phyloP scores from a whole-genome alignment of 805 yeast species.

The Candida hungchunana region DNA sequence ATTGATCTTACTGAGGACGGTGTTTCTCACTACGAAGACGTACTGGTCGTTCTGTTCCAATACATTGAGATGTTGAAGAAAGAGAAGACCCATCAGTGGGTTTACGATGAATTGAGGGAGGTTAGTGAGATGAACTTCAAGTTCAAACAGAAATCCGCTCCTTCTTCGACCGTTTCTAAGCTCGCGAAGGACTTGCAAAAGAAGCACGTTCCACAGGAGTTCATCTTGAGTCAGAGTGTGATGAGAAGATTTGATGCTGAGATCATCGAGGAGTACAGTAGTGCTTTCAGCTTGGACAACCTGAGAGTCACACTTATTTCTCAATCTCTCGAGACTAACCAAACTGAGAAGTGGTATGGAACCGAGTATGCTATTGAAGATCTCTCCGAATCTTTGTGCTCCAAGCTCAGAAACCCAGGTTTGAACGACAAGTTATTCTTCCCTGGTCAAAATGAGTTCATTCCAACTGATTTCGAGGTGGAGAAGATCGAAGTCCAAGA shows the following conservation, averaged over 20 bases:
- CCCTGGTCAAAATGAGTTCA: constrained; percentile 74
- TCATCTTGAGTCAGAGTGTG: constrained; percentile 53
- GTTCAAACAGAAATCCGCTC: constrained; percentile 72
- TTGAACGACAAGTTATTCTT: constrained; percentile 41
- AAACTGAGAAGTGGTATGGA: constrained; percentile 84
- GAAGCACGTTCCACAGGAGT: constrained; percentile 55
- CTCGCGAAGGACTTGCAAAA: constrained; percentile 61
- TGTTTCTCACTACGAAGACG: constrained; percentile 53
- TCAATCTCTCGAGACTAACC: constrained; percentile 46
- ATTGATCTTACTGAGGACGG: constrained; percentile 78
- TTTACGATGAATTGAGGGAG: constrained; percentile 70
- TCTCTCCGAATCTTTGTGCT: constrained; percentile 37
- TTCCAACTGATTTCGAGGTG: constrained; percentile 75
- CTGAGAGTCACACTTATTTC: constrained; percentile 54
- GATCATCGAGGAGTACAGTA: constrained; percentile 45
- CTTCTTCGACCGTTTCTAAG: constrained; percentile 68
- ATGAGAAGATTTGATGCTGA: constrained; percentile 55
- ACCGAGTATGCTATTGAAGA: constrained; percentile 61
- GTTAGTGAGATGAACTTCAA: constrained; percentile 68
- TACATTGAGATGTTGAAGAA: constrained; percentile 59
- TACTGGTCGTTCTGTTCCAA: constrained; percentile 60
- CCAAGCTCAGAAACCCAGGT: constrained; percentile 30
- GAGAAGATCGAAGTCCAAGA: constrained; percentile 35
- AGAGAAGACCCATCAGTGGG: constrained; percentile 70
- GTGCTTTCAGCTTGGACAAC: constrained; percentile 51